Evolutionary conservation across 495 filamentous ascomycete genomes (phyloP).

Genomic region (Darksidea phi): DNA sequence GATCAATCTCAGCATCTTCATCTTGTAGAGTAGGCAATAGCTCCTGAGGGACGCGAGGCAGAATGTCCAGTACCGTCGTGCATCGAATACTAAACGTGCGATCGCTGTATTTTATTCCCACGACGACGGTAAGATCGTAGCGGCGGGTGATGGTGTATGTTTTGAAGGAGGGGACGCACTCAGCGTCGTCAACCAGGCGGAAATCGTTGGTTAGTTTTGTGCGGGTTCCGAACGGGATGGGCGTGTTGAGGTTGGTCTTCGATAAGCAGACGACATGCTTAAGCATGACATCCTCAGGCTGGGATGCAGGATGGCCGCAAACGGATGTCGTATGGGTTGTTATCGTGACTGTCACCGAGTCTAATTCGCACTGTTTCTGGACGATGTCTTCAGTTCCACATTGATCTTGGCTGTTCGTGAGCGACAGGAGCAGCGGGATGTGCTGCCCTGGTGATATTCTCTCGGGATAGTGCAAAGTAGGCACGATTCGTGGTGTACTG

Average conservation of each 20-base stretch:
- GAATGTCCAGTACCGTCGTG: constrained; percentile 26
- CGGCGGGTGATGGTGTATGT: constrained; percentile 27
- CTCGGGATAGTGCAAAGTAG: constrained; percentile 22
- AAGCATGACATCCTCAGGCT: constrained; percentile 21
- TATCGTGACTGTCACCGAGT: constrained; percentile 13
- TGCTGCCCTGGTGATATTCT: constrained; percentile 22
- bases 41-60: constrained; percentile 17
- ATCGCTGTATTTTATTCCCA: constrained; percentile 14
- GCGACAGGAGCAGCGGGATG: constrained; percentile 19
- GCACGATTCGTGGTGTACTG: constrained; percentile 8
- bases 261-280: constrained; percentile 29
- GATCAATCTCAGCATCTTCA: constrained; percentile 16
- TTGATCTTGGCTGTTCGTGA: background rate
- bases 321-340: constrained; percentile 23
- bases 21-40: background rate
- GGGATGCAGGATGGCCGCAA: constrained; percentile 10
- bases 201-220: constrained; percentile 22
- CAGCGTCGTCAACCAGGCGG: constrained; percentile 30
- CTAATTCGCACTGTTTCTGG: constrained; percentile 8
- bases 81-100: constrained; percentile 17
- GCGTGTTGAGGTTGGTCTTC: constrained; percentile 14
- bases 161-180: constrained; percentile 27
- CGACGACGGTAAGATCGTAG: constrained; percentile 16
- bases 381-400: background rate
- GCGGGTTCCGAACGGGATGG: constrained; percentile 6